phyloP scores from a whole-genome alignment of 768 basidiomycete species.

The Leccinum incarnatum region DNA sequence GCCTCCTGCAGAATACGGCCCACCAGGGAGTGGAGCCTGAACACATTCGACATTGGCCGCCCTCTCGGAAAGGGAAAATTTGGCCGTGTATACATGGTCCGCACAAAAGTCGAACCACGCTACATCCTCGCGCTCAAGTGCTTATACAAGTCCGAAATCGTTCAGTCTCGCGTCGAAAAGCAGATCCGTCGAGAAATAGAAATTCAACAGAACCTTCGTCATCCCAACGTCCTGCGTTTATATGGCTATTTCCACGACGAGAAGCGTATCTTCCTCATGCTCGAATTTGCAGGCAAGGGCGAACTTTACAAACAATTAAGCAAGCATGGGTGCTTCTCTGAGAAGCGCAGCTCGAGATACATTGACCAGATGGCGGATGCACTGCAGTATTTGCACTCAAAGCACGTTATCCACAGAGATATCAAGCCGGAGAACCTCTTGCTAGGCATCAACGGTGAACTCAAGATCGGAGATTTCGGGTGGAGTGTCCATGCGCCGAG shows the following conservation, averaged over 20 bases:
- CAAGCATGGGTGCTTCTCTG: constrained; percentile 82
- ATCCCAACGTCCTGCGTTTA: constrained; percentile 90
- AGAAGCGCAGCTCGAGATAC: constrained; percentile 85
- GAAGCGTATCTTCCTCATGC: constrained; percentile 96
- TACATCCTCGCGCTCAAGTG: constrained; percentile 98
- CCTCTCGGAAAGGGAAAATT: constrained; percentile 99
- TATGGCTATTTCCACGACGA: constrained; percentile 99
- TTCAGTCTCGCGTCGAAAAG: constrained; percentile 89
- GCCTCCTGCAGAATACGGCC: constrained; percentile 52
- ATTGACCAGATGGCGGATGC: constrained; percentile 99
- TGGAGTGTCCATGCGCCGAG: constrained; percentile 98
- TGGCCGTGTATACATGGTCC: constrained; percentile 97
- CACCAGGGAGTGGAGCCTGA: constrained; percentile 82
- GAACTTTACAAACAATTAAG: constrained; percentile 96
- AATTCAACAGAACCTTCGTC: constrained; percentile 94
- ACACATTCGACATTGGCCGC: constrained; percentile 90
- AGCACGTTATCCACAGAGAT: constrained; percentile 98
- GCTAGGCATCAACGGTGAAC: constrained; percentile 90
- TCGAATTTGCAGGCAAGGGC: constrained; percentile 96
- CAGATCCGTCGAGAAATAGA: constrained; percentile 98
- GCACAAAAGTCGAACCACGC: constrained; percentile 82
- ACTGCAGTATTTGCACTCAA: constrained; percentile 83
- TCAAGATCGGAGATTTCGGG: constrained; percentile 98
- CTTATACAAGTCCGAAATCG: constrained; percentile 94
- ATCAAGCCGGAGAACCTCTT: constrained; percentile 99